Evolutionary conservation across 176 grass and related monocot genomes (phyloP).

Genomic region (Aegilops speltoides): DNA sequence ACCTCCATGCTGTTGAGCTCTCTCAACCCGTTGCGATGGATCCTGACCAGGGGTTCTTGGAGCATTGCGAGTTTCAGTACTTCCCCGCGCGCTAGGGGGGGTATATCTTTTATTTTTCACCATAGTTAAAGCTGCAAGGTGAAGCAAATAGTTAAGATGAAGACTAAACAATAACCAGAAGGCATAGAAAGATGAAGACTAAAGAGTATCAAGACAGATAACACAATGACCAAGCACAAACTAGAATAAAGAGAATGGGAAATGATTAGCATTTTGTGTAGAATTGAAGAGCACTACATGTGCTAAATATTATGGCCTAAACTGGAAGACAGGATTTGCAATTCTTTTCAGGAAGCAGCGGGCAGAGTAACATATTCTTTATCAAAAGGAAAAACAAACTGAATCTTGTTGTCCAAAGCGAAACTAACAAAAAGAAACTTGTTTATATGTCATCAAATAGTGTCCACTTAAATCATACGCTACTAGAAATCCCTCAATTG

Average conservation of each 20-base stretch:
- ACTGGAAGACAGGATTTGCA: not conserved
- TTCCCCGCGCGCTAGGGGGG: slow-evolving; percentile 11
- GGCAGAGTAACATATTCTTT: not conserved
- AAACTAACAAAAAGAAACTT: not conserved
- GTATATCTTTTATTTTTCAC: slow-evolving; percentile 65
- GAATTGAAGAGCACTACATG: not conserved
- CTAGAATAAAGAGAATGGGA: not conserved
- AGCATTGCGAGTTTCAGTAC: slow-evolving; percentile 26
- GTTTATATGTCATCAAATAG: not conserved
- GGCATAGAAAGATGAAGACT: not conserved
- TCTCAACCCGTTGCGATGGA: slow-evolving; percentile 30
- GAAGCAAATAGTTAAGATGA: not conserved
- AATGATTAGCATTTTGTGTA: not conserved
- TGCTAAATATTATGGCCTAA: not conserved
- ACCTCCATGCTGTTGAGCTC: slow-evolving; percentile 31
- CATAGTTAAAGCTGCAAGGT: slow-evolving; percentile 30
- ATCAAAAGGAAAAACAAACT: not conserved
- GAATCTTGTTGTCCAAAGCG: not conserved
- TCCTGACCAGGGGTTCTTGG: slow-evolving; percentile 22
- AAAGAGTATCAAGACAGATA: slow-evolving; percentile 1
- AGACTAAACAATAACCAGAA: not conserved
- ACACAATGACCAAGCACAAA: not conserved
- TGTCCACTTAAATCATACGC: not conserved
- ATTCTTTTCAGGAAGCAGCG: not conserved
- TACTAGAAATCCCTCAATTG: not conserved